Evolutionary conservation across 495 filamentous ascomycete species (phyloP).

Genomic region (Hypomontagnella submonticulosa): DNA sequence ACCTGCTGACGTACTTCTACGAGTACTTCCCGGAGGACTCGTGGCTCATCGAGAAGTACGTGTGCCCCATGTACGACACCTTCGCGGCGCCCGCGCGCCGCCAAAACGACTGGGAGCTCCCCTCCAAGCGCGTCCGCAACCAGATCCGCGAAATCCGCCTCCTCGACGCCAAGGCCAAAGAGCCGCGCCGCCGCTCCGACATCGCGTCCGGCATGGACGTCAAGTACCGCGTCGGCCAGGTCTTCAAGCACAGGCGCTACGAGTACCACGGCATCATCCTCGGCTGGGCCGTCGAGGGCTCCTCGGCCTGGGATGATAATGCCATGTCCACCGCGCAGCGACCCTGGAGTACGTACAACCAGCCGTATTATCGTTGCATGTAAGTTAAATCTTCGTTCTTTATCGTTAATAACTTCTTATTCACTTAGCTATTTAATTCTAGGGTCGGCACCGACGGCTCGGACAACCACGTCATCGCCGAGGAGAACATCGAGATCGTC

Average conservation of each 20-base stretch:
- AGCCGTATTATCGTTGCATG: conserved; percentile 51
- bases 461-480: conserved; percentile 78
- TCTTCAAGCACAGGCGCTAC: conserved; percentile 86
- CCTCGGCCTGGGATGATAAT: conserved; percentile 41
- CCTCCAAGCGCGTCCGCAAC: conserved; percentile 47
- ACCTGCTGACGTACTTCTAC: conserved; percentile 73
- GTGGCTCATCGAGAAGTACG: conserved; percentile 71
- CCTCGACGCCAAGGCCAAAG: conserved; percentile 33
- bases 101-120: conserved; percentile 45
- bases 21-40: conserved; percentile 76
- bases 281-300: conserved; percentile 77
- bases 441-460: conserved; percentile 71
- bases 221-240: conserved; percentile 79
- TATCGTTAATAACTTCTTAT: conserved; percentile 10
- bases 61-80: conserved; percentile 66
- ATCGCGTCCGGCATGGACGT: conserved; percentile 41
- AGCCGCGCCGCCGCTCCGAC: conserved; percentile 44
- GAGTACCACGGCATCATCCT: conserved; percentile 81
- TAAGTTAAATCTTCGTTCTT: conserved; percentile 45
- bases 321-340: conserved; percentile 23
- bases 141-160: conserved; percentile 47
- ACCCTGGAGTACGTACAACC: conserved; percentile 34
- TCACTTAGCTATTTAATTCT: neutral
- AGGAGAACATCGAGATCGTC: conserved; percentile 83
- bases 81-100: conserved; percentile 42